phyloP scores from a whole-genome alignment of 345 rosid species.

The Odontarrhena argentea region DNA sequence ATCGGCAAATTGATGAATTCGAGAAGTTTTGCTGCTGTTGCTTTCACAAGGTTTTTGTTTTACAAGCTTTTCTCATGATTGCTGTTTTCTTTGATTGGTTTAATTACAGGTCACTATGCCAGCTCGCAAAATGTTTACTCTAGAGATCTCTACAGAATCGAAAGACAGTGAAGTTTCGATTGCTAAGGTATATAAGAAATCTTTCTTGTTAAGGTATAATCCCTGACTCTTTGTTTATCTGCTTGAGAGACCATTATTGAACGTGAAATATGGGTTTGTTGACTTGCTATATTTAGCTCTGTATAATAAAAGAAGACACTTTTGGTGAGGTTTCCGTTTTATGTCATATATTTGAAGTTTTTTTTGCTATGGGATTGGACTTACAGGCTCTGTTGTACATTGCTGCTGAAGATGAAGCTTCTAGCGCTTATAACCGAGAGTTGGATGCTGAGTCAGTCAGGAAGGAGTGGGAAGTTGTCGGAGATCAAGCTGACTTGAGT shows the following conservation, averaged over 20 bases:
- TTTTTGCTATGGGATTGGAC: conserved; percentile 31
- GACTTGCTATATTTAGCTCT: conserved; percentile 5
- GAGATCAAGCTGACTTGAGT: conserved; percentile 36
- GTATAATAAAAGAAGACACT: background rate
- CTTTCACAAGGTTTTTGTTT: conserved; percentile 1
- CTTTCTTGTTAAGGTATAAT: conserved; percentile 41
- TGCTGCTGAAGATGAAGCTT: conserved; percentile 95
- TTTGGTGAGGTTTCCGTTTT: conserved; percentile 3
- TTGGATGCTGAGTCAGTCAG: conserved; percentile 55
- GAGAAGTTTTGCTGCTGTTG: background rate
- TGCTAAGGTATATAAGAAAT: conserved; percentile 65
- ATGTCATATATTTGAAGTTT: conserved; percentile 18
- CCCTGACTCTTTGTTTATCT: conserved; percentile 36
- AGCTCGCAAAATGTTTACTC: conserved; percentile 68
- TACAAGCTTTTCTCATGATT: conserved; percentile 27
- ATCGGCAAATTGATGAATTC: conserved; percentile 16
- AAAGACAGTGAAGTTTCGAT: conserved; percentile 78
- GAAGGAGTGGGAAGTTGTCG: conserved; percentile 53
- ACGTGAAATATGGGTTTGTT: conserved; percentile 28
- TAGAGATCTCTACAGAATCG: conserved; percentile 69
- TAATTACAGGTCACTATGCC: conserved; percentile 58
- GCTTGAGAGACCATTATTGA: conserved; percentile 24
- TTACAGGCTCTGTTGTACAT: conserved; percentile 70
- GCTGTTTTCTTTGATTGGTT: conserved; percentile 34
- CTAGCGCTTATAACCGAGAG: conserved; percentile 57